A percentile compares a stretch with the other conserved stretches of the same genome.
Conservation (phyloP, 768 basidiomycete genomes). For the Udeniomyces megalosporus region DNA sequence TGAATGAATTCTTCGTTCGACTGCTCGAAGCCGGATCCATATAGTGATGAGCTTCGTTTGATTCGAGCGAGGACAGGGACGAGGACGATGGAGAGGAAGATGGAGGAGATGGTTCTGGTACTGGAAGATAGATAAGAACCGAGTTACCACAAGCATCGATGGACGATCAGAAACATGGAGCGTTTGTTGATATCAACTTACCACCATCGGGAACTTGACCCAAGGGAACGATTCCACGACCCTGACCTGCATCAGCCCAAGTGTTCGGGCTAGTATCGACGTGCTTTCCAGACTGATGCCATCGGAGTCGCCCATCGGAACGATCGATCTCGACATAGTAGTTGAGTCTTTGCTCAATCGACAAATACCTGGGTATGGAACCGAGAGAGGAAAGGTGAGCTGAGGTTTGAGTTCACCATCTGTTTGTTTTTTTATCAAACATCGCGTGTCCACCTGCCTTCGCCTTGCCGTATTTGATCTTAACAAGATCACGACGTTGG, state of each 20-base stretch:
- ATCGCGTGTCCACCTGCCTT: no score
- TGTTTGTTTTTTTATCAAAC: no score
- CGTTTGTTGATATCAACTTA: no score
- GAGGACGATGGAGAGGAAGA: slow-evolving; percentile 19
- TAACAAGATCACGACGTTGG: no score
- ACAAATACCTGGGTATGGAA: no score
- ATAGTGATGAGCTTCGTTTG: slow-evolving; percentile 23
- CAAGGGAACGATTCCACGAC: slow-evolving; percentile 32
- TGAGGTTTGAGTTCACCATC: no score
- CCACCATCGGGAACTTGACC: no score
- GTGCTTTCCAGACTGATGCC: slow-evolving; percentile 18
- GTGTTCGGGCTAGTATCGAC: slow-evolving; percentile 41
- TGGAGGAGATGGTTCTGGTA: background rate
- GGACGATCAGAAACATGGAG: background rate
- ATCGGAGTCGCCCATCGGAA: slow-evolving; percentile 30
- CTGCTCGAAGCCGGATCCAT: slow-evolving; percentile 17
- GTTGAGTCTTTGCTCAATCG: slow-evolving; percentile 41
- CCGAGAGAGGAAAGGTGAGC: no score
- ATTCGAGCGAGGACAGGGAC: slow-evolving; percentile 18
- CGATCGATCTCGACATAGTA: slow-evolving; percentile 45
- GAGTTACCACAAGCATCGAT: background rate
- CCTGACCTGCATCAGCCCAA: slow-evolving; percentile 48
- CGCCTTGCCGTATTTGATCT: no score
- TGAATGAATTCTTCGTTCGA: slow-evolving; percentile 22
- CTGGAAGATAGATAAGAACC: background rate